Conservation (phyloP, 257 asterid genomes). For the Nicotiana knightiana region DNA sequence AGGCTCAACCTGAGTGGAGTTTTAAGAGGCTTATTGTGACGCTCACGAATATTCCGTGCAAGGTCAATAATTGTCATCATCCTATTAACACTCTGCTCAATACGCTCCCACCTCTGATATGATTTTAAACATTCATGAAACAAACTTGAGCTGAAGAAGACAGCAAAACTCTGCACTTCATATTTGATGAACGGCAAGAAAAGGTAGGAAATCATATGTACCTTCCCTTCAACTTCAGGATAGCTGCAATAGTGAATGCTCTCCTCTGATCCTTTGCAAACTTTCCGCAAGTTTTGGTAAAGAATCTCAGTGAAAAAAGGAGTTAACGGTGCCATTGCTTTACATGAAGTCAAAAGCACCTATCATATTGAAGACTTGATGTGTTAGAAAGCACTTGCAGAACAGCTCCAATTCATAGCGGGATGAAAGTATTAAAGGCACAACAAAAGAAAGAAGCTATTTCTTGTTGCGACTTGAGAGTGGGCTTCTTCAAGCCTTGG, state of each 20-base stretch:
- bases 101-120: constrained; percentile 62
- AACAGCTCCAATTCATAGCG: not conserved
- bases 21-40: constrained; percentile 87
- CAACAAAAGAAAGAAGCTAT: constrained; percentile 4
- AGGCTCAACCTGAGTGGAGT: constrained; percentile 51
- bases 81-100: constrained; percentile 82
- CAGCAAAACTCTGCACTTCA: not conserved
- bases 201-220: constrained; percentile 4
- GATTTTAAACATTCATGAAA: constrained; percentile 1
- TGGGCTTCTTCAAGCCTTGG: not conserved
- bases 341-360: constrained; percentile 86
- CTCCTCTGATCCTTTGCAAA: constrained; percentile 53
- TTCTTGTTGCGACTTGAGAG: not conserved
- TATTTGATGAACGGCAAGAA: not conserved
- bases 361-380: constrained; percentile 2
- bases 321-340: constrained; percentile 97
- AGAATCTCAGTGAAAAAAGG: constrained; percentile 95
- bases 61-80: constrained; percentile 89
- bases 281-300: constrained; percentile 83
- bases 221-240: constrained; percentile 82
- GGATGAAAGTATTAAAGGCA: not conserved
- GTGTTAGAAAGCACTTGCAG: not conserved
- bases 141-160: not conserved
- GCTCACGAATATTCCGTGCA: constrained; percentile 91
- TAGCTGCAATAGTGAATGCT: constrained; percentile 90